phyloP scores from a whole-genome alignment of 75 land plant species.

The Chamaecyparis obtusa region DNA sequence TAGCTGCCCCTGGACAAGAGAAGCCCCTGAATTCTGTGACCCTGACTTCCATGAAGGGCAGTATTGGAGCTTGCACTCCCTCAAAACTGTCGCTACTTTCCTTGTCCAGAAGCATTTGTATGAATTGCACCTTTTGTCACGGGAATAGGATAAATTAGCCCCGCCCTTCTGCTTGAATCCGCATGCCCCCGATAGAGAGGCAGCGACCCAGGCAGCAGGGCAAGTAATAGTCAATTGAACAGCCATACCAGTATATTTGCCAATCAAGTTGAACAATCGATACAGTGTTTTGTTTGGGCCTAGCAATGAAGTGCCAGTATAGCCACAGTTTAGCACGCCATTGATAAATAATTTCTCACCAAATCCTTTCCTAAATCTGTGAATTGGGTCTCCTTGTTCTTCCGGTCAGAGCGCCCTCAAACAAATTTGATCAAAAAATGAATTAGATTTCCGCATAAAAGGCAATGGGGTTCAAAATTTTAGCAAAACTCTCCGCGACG shows the following conservation, averaged over 20 bases:
- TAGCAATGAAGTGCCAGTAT: background rate
- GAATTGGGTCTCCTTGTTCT: background rate
- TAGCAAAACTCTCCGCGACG: background rate
- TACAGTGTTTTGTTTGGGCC: background rate
- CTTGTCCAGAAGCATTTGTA: background rate
- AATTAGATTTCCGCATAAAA: background rate
- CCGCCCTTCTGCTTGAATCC: background rate
- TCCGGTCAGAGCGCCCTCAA: background rate
- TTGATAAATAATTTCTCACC: background rate
- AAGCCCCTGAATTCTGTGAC: background rate
- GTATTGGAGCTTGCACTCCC: conserved; percentile 7
- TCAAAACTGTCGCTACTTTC: background rate
- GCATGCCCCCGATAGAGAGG: background rate
- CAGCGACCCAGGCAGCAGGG: background rate
- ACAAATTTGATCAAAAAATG: background rate
- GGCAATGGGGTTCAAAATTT: too few relatives aligned
- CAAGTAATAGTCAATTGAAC: background rate
- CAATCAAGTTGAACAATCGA: conserved; percentile 5
- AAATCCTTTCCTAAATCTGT: background rate
- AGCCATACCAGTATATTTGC: background rate
- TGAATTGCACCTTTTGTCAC: background rate
- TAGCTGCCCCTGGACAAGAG: background rate
- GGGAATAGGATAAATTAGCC: background rate
- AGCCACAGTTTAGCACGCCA: background rate
- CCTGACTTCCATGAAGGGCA: conserved; percentile 2